Evolutionary conservation across 2,329 filamentous ascomycete genomes (phyloP), one percentile per base, ranked within the genome.

Genomic region (Diaporthe aspalathi): DNA sequence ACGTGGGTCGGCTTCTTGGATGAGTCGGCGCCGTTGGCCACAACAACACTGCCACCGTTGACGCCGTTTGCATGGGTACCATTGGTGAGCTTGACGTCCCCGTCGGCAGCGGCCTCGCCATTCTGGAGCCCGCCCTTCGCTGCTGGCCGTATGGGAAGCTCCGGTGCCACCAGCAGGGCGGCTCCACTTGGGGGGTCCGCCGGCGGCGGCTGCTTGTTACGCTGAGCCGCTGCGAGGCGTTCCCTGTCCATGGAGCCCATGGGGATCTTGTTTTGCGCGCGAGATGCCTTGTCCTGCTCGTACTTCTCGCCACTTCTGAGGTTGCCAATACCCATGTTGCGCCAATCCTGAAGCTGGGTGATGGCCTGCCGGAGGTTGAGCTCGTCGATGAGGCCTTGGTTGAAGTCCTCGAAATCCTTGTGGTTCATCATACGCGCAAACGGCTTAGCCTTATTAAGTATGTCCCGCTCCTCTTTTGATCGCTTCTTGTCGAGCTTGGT

Each of bases 351-450:
- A 3, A 99, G 85, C 79, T 98, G 95, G 0, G 88, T 75, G 72
- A 99, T 97, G 47, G 96, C 96, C 78, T 97, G 91, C 2, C 96
- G 91, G 22, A 99, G 85, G 75, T 97, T 97, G 74, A 96, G 90
- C 81, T 99, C 96, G 77, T 97, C 95, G 57, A 97, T 89, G 0
- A 99, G 84, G 1, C 94, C 95, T 73, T 94, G 91, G 75, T 92
- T 93, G 75, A 98, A 91, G 14, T 91, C 89, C 74, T 97, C 93
- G 77, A 97, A 98, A 80, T 99, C 96, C 57, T 92, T 87, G 76
- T 92, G 92, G 77, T 95, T 97, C 95, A 98, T 98, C 89, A 98
- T 97, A 52, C 95, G 90, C 3, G 94, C 95, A 77, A 98, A 98
- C 0, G 96, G 96, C 77, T 99, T 99, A 6, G 94, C 93, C 80